These are phyloP conservation scores for Sphagnum contortum DNA, from an alignment of 225 moss, liverwort and hornwort genomes.

Conservation along the genomic window DNA sequence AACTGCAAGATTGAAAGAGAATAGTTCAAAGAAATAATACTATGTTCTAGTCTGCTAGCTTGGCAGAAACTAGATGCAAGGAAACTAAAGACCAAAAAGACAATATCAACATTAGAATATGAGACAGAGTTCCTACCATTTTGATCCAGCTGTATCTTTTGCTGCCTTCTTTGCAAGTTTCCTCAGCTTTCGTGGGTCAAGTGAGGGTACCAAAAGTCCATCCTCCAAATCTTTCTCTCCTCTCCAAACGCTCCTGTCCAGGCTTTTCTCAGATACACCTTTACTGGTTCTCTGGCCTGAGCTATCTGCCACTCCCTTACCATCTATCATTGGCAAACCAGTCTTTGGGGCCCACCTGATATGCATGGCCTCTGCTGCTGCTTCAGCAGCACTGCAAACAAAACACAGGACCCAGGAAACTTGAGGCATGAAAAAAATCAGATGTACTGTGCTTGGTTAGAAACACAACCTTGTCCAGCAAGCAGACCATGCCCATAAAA, in stretches of 20 bases:
- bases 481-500: too few species aligned
- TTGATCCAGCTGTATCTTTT: slow-evolving; percentile 50
- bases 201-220: slow-evolving; percentile 52
- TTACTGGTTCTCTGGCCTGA: slow-evolving; percentile 6
- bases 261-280: slow-evolving; percentile 17
- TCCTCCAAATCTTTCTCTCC: slow-evolving; percentile 41
- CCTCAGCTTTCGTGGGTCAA: slow-evolving; percentile 50
- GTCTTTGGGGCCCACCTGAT: slow-evolving; percentile 29
- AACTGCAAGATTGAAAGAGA: too few species aligned
- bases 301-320: too few species aligned
- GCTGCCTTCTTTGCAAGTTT: slow-evolving; percentile 48
- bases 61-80: too few species aligned
- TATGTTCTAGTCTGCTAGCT: too few species aligned
- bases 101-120: too few species aligned
- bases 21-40: too few species aligned
- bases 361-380: slow-evolving; percentile 18
- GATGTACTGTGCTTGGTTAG: too few species aligned
- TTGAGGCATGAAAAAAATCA: too few species aligned
- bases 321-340: slow-evolving; percentile 24
- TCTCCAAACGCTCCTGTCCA: slow-evolving; percentile 16
- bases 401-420: too few species aligned
- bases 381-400: slow-evolving; percentile 4
- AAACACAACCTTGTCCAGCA: too few species aligned
- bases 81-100: background rate
- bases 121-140: slow-evolving; percentile 29